Conservation (phyloP, 129 eudicot species). For the Flaveria brownii region DNA sequence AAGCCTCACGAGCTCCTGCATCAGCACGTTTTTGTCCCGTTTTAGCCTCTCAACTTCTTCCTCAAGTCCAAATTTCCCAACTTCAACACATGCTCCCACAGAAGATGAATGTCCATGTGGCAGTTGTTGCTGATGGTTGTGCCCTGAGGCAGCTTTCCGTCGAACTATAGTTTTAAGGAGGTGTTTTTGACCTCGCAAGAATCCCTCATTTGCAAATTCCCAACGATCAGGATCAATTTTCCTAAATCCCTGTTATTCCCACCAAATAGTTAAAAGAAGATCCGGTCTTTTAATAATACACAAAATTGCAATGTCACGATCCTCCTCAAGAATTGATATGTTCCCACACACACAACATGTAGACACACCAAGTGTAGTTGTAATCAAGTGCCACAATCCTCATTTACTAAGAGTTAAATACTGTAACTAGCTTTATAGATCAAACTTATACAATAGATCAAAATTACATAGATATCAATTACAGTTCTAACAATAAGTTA, state of each 20-base stretch:
- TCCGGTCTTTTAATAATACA: background rate
- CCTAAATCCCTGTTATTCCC: conserved; percentile 50
- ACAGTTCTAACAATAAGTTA: background rate
- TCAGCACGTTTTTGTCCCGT: conserved; percentile 52
- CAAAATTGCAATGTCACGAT: background rate
- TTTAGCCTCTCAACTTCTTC: conserved; percentile 56
- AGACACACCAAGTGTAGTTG: too few relatives aligned
- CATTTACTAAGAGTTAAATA: too few relatives aligned
- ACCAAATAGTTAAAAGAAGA: conserved; percentile 7
- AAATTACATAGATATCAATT: background rate
- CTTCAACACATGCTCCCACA: conserved; percentile 45
- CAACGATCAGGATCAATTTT: conserved; percentile 78
- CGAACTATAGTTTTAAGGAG: conserved; percentile 65
- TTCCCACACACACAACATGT: too few relatives aligned
- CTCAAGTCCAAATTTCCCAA: conserved; percentile 44
- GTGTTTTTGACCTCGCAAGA: conserved; percentile 70
- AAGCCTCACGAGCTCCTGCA: conserved; percentile 61
- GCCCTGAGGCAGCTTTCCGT: conserved; percentile 56
- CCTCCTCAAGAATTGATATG: too few relatives aligned
- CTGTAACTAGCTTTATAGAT: too few relatives aligned
- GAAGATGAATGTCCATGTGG: conserved; percentile 44
- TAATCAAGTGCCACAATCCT: too few relatives aligned
- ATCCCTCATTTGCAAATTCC: conserved; percentile 88
- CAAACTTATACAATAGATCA: background rate
- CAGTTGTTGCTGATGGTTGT: conserved; percentile 50